These are phyloP conservation scores for Capsaspora owczarzaki DNA, from an alignment of 78 protist species.

Conservation along the genomic window DNA sequence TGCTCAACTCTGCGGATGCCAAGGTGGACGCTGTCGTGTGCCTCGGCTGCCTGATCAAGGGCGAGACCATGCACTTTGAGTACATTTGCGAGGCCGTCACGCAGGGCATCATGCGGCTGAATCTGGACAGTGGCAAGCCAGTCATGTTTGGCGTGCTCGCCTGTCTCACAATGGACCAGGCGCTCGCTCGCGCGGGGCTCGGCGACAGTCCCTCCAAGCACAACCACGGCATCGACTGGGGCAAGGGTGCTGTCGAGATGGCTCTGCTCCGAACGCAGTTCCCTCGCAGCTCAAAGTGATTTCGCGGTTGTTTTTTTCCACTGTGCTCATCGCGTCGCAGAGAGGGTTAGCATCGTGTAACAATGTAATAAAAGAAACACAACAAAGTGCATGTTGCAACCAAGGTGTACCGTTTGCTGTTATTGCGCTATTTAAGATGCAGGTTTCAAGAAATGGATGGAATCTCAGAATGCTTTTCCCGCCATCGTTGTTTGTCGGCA, in stretches of 20 bases:
- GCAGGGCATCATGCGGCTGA: slow-evolving; percentile 26
- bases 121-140: slow-evolving; percentile 21
- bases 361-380: too few relatives aligned
- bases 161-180: neutral
- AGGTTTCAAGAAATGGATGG: too few relatives aligned
- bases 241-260: neutral
- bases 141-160: slow-evolving; percentile 35
- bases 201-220: neutral
- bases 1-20: neutral
- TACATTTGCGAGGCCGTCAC: slow-evolving; percentile 40
- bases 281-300: too few relatives aligned
- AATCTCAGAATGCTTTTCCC: too few relatives aligned
- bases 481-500: too few relatives aligned
- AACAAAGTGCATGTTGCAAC: too few relatives aligned
- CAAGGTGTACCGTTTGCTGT: too few relatives aligned
- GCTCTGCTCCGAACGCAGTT: neutral
- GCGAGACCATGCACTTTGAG: slow-evolving; percentile 61
- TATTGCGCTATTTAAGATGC: too few relatives aligned
- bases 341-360: too few relatives aligned
- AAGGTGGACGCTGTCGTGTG: slow-evolving; percentile 37
- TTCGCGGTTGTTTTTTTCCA: too few relatives aligned
- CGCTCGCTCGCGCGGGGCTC: slow-evolving; percentile 1
- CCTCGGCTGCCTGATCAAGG: slow-evolving; percentile 35
- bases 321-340: too few relatives aligned
- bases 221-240: slow-evolving; percentile 9